Evolutionary conservation across 2,329 filamentous ascomycete genomes (phyloP).

Genomic region (Epichloe amarillans): DNA sequence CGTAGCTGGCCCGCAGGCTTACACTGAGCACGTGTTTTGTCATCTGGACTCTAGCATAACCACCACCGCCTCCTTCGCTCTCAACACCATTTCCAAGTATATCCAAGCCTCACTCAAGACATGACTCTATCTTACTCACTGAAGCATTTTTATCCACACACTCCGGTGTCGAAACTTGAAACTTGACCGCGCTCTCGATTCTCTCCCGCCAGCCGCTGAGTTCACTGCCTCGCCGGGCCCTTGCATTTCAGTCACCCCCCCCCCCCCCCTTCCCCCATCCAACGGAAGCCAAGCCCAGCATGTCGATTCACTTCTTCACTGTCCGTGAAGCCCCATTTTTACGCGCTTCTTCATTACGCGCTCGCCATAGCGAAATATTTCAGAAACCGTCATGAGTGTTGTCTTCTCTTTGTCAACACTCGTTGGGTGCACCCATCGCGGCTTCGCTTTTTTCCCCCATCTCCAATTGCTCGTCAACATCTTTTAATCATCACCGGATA

Average conservation of each 20-base stretch:
- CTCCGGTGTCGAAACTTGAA: too few relatives aligned
- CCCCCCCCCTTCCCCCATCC: neutral
- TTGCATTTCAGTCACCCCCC: neutral
- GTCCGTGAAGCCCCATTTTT: neutral
- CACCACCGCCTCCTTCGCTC: neutral
- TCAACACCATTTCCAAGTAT: neutral
- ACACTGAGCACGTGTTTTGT: neutral
- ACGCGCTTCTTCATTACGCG: too few relatives aligned
- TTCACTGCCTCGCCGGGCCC: neutral
- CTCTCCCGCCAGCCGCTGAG: too few relatives aligned
- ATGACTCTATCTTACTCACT: constrained; percentile 7
- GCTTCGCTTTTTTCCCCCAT: too few relatives aligned
- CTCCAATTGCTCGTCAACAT: neutral
- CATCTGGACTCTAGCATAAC: too few relatives aligned
- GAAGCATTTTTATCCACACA: constrained; percentile 20
- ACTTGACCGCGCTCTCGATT: too few relatives aligned
- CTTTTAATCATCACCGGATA: neutral
- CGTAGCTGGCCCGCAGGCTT: neutral
- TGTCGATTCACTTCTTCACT: neutral
- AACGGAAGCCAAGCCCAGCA: neutral
- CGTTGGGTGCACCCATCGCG: neutral
- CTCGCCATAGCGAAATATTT: neutral
- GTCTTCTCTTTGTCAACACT: neutral
- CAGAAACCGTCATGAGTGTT: neutral
- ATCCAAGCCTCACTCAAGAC: neutral